These are phyloP conservation scores for Beauveria rudraprayagi DNA, from an alignment of 2,329 filamentous ascomycete genomes.

Conservation along the genomic window DNA sequence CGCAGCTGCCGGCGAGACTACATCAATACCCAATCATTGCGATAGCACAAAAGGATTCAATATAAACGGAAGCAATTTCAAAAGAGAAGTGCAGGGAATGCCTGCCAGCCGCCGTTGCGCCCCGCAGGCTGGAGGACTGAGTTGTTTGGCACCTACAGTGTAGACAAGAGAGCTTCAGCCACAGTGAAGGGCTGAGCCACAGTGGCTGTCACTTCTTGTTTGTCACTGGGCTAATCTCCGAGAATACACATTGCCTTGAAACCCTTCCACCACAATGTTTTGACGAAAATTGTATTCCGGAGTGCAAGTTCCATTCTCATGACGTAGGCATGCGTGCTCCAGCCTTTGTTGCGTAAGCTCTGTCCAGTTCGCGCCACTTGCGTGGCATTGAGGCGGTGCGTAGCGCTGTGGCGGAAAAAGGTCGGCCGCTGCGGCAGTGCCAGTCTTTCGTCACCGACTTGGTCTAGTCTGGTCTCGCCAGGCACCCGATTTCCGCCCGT, in stretches of 20 bases:
- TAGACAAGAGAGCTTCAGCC: neutral
- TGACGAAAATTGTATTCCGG: too few species aligned
- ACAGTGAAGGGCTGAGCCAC: neutral
- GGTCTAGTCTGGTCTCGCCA: neutral
- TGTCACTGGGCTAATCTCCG: too few species aligned
- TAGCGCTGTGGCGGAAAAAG: slow-evolving; percentile 8
- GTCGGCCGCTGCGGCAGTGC: neutral
- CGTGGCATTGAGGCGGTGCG: slow-evolving; percentile 12
- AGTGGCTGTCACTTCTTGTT: neutral
- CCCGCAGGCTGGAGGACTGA: too few species aligned
- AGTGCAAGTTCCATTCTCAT: neutral
- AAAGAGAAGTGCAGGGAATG: neutral
- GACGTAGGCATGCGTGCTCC: neutral
- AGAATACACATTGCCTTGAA: too few species aligned
- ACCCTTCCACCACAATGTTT: too few species aligned
- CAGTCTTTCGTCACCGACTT: slow-evolving; percentile 10
- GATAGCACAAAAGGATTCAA: neutral
- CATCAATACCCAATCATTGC: neutral
- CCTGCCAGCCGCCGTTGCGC: neutral
- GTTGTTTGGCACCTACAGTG: too few species aligned
- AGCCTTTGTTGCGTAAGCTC: slow-evolving; percentile 5
- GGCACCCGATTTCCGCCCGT: slow-evolving; percentile 10
- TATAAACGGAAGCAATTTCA: too few species aligned
- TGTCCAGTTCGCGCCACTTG: slow-evolving; percentile 6
- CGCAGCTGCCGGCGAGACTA: neutral